phyloP scores from a whole-genome alignment of 371 early-diverging fungal genomes.

The Racocetra persica region DNA sequence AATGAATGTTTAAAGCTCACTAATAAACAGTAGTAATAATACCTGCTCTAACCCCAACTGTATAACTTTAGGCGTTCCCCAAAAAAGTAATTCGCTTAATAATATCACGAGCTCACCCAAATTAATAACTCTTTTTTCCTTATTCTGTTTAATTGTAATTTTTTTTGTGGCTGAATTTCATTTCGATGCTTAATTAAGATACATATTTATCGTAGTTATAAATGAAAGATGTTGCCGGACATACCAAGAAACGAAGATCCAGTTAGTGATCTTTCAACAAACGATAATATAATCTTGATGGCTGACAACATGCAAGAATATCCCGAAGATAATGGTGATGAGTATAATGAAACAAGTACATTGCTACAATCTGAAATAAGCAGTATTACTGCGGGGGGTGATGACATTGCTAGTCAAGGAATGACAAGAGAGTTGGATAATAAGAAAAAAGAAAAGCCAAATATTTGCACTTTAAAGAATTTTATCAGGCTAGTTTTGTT shows the following conservation, averaged over 20 bases:
- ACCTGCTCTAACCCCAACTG: too few species aligned
- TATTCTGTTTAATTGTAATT: too few species aligned
- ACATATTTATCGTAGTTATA: not conserved
- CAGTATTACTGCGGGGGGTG: too few species aligned
- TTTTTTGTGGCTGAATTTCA: too few species aligned
- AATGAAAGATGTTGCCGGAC: not conserved
- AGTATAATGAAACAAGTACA: conserved; percentile 18
- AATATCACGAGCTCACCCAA: too few species aligned
- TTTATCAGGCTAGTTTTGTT: conserved; percentile 12
- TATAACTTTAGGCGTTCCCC: too few species aligned
- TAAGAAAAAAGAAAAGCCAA: not conserved
- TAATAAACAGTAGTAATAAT: too few species aligned
- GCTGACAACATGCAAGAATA: not conserved
- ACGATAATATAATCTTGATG: not conserved
- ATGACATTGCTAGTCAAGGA: not conserved
- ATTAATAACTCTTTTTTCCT: too few species aligned
- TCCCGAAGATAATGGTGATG: not conserved
- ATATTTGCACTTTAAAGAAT: not conserved
- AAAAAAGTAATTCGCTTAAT: too few species aligned
- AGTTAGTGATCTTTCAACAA: not conserved
- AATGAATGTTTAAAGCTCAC: too few species aligned
- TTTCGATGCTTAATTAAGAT: too few species aligned
- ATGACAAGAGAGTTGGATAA: not conserved
- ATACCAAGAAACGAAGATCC: not conserved
- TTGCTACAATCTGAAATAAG: not conserved